These are phyloP conservation scores for Fraxinus ornus DNA, from an alignment of 305 asterid genomes.

Conservation along the genomic window DNA sequence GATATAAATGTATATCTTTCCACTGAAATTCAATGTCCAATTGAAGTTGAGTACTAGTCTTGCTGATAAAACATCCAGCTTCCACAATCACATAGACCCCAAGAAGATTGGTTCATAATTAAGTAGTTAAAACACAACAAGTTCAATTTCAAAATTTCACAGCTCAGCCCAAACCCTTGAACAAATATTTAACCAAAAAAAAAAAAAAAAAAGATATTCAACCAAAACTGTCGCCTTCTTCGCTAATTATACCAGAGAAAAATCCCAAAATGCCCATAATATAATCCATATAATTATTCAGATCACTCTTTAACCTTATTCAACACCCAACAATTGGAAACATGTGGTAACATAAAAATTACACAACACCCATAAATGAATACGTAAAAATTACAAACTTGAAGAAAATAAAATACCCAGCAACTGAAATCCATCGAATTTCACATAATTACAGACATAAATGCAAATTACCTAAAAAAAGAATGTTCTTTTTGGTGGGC, in stretches of 20 bases:
- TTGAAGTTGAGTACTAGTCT: background rate
- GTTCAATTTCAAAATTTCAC: background rate
- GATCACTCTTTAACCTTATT: background rate
- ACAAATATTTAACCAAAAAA: background rate
- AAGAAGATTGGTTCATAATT: background rate
- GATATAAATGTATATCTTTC: background rate
- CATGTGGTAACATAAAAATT: conserved; percentile 1
- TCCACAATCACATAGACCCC: background rate
- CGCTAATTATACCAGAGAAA: background rate
- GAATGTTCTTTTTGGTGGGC: conserved; percentile 16
- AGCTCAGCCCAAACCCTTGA: background rate
- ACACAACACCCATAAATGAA: background rate
- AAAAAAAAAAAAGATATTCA: background rate
- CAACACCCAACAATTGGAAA: background rate
- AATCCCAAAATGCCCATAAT: conserved; percentile 3
- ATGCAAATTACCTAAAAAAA: conserved; percentile 21
- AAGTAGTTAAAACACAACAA: background rate
- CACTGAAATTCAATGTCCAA: background rate
- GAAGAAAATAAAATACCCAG: background rate
- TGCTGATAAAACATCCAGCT: background rate
- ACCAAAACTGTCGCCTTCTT: background rate
- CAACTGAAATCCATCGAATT: conserved; percentile 7
- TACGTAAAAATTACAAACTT: background rate
- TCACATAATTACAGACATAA: conserved; percentile 8
- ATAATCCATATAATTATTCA: background rate